These are phyloP conservation scores for Aegilops speltoides DNA, from an alignment of 176 grass and related monocot species.

Conservation along the genomic window DNA sequence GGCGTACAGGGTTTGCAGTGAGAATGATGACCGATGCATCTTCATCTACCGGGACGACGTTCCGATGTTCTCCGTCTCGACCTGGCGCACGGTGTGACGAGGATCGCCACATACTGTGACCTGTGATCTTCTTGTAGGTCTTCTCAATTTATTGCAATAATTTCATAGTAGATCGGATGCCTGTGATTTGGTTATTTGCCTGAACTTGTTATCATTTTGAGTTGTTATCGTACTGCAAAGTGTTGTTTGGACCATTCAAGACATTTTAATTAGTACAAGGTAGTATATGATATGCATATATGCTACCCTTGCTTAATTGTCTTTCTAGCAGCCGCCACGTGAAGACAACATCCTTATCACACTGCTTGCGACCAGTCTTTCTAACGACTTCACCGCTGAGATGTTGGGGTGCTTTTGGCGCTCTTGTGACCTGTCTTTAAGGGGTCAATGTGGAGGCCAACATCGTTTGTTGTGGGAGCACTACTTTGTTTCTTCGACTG, in stretches of 20 bases:
- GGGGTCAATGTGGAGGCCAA: no score
- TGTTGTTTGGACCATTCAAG: background rate
- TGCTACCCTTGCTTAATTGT: no score
- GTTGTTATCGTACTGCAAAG: background rate
- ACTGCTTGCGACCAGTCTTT: no score
- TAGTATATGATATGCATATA: no score
- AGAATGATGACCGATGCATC: constrained; percentile 17
- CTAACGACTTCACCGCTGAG: no score
- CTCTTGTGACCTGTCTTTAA: no score
- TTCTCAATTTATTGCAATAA: background rate
- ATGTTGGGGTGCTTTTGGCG: no score
- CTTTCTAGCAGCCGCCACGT: no score
- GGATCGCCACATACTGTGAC: background rate
- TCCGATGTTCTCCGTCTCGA: constrained; percentile 51
- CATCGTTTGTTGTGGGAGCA: no score
- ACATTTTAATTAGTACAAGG: no score
- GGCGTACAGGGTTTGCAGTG: constrained; percentile 13
- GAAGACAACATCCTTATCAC: no score
- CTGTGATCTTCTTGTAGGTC: background rate
- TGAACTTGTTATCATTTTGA: background rate
- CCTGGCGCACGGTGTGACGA: constrained; percentile 39
- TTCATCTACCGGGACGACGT: constrained; percentile 37
- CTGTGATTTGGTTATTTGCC: background rate
- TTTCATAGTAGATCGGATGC: background rate
- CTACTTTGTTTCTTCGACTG: no score